Base-by-base conservation (phyloP, 768 basidiomycete species). In the Sporobolomyces pararoseus region DNA sequence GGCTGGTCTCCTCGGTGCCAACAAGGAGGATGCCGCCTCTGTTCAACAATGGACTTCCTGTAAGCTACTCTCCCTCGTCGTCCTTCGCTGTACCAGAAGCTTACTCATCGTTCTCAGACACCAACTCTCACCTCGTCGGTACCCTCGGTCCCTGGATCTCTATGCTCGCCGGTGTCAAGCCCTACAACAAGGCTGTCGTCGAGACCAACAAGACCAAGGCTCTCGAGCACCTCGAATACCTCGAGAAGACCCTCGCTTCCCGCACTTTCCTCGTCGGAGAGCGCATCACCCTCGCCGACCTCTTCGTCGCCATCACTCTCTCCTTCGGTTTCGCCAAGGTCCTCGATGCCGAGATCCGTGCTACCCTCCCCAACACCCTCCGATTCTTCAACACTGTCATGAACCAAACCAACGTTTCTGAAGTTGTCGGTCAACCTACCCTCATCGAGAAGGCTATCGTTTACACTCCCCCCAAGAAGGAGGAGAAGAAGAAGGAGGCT, bases 191-290 rank as follows among this genome's bases (percentile, higher is more conserved):
- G 82, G 84, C 88, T 37, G n/a, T 50, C 32, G 63, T 68, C 35
- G 75, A 78, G 68, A 65, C 77, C 53, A 77, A 75, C 72, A 68
- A 77, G 66, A 75, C 75, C 61, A 52, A 75, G 55, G 34, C 78
- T 65, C 70, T 79, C 52, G 66, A 74, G 66, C 51, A 85, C 25
- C 83, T 96, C 58, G 81, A 81, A 47, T 86, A 86, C 72, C 83
- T 98, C 65, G 86, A 99, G 74, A 79, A 81, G 39, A 85, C 89
- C 82, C 86, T 99, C 76, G 78, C 83, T 57, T 83, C 85, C 66
- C 86, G 85, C 78, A 99, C 95, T 53, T 98, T 87, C 85, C 85
- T 98, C 77, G 92, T 92, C 64, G 88, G 87, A 74, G 91, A 99
- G 79, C 90, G 95, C 77, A 89, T 98, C 84, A 91, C 92, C 71